Percentiles rank a stretch among this genome's conserved stretches.
Conservation (phyloP, 2,329 filamentous ascomycete genomes). For the Pseudogymnoascus sp. region DNA sequence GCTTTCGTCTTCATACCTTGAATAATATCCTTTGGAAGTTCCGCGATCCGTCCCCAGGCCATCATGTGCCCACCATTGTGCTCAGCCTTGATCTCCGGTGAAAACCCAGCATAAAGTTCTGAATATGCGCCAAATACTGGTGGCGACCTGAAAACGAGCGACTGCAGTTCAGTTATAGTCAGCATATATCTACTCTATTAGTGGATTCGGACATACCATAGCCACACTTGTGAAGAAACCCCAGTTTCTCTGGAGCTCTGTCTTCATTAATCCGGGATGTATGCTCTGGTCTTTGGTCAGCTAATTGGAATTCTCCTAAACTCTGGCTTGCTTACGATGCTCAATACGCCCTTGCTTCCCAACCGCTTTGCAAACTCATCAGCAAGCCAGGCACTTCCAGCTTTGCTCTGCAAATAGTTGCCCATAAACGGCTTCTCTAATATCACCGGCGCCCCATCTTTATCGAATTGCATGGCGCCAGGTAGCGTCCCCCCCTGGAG, state of each 20-base stretch:
- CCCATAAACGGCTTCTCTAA: constrained; percentile 17
- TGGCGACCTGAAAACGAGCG: constrained; percentile 22
- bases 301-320: not conserved
- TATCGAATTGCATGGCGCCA: constrained; percentile 23
- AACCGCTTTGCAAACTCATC: constrained; percentile 25
- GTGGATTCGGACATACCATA: constrained; percentile 17
- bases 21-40: constrained; percentile 17
- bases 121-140: constrained; percentile 31
- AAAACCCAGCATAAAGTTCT: constrained; percentile 31
- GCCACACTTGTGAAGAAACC: constrained; percentile 7
- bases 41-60: constrained; percentile 34
- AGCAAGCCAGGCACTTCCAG: constrained; percentile 27
- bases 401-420: constrained; percentile 32
- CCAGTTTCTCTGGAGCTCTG: constrained; percentile 30
- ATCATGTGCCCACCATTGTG: constrained; percentile 34
- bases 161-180: constrained; percentile 10
- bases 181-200: not conserved
- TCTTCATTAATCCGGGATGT: constrained; percentile 37
- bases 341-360: constrained; percentile 29
- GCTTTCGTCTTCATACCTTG: constrained; percentile 20
- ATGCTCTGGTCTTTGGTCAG: constrained; percentile 20
- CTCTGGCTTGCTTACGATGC: constrained; percentile 23
- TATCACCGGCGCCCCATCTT: constrained; percentile 17
- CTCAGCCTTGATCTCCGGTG: constrained; percentile 25
- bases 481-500: constrained; percentile 15